Base-by-base conservation (phyloP, 2,329 filamentous ascomycete genomes). In the Aureobasidium leucospermi region DNA sequence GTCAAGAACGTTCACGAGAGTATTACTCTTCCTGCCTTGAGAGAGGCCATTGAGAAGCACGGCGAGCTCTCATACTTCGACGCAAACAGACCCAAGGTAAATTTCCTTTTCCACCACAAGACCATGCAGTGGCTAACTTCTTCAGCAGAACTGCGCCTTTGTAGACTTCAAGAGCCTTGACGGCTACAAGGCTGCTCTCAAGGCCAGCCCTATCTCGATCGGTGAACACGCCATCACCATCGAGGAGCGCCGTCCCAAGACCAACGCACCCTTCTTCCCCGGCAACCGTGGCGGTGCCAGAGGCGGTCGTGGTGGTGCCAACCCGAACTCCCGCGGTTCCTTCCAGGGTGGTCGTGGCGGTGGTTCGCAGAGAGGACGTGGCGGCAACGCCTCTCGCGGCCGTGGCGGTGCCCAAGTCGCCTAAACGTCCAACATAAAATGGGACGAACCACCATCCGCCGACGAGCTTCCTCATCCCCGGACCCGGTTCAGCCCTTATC, bases 1-100 rank as follows among this genome's bases (percentile, higher is more conserved):
- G 90, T 99, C 74, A 96, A 96, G 80, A 96, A 93, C 68, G 93
- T 97, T 52, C 93, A 86, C 52, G 91, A 96, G 36, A 92, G 91
- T 76, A 86, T 99, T 56, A 83, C 89, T 70, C 82, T 85, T 13
- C 83, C 85, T 42, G 84, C 90, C 48, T 79, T 99, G 61, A 87
- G 82, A 73, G 79, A 81, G 57, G 81, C 84, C 58, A 79, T 99
- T 55, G 80, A 85, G 66, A 84, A 85, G 67, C 91, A 86, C 56
- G 84, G 84, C 63, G 83, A 85, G 70, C 71, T 86, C 49, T 76
- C 77, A 62, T 85, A 86, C 70, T 84, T 85, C 66, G 84, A 86
- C 68, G 80, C 86, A 65, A 84, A 79, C 71, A 81, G 84, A 64
- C 75, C 75, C 68, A 96, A 96, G 88, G 92, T 96, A 79, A 34